Conservation (phyloP, 1,139 yeast genomes). For the Pichia norvegensis region DNA sequence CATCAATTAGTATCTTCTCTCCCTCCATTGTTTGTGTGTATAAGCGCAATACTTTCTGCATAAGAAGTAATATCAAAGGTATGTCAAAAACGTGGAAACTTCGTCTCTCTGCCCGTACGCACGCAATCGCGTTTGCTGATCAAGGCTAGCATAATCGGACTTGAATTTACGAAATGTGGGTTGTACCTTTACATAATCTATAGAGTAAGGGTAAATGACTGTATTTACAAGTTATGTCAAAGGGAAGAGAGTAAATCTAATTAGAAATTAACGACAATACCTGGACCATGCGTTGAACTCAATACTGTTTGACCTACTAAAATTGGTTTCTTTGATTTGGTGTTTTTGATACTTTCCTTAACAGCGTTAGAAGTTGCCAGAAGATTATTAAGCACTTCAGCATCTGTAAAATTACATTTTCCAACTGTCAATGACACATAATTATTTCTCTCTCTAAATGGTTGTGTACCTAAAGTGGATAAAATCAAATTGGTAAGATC, state of each 20-base stretch:
- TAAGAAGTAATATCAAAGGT: no score
- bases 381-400: conserved; percentile 66
- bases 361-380: conserved; percentile 62
- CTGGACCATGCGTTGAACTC: conserved; percentile 74
- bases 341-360: conserved; percentile 45
- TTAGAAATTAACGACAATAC: conserved; percentile 59
- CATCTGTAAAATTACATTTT: conserved; percentile 69
- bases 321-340: conserved; percentile 60
- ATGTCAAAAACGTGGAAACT: no score
- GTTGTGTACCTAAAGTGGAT: conserved; percentile 56
- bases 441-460: conserved; percentile 62
- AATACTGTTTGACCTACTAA: conserved; percentile 63
- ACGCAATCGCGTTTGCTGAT: no score
- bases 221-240: conserved; percentile 6
- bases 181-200: not conserved
- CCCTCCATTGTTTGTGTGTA: not conserved
- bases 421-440: conserved; percentile 67
- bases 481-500: conserved; percentile 49
- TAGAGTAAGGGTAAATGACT: not conserved
- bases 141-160: no score
- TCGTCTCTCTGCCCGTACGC: no score
- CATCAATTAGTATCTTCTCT: not conserved
- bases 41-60: no score
- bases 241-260: not conserved
- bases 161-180: not conserved